These are phyloP conservation scores for Monosporascus cannonballus DNA, from an alignment of 2,329 filamentous ascomycete species.

Conservation along the genomic window DNA sequence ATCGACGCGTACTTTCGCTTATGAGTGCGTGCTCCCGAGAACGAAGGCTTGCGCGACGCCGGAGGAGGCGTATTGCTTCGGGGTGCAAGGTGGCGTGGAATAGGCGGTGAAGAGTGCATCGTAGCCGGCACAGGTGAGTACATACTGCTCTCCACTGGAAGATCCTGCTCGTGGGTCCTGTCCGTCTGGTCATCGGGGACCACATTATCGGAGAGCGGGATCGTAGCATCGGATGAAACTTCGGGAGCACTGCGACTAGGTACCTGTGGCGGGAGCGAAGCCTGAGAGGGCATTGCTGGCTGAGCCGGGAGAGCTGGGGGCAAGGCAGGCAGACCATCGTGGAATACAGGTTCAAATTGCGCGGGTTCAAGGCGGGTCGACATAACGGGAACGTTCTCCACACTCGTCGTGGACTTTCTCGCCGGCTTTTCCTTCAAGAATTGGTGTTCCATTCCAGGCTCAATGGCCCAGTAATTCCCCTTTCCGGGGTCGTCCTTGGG, in stretches of 20 bases:
- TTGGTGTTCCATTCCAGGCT: constrained; percentile 79
- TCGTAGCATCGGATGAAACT: constrained; percentile 71
- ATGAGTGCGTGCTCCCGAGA: constrained; percentile 60
- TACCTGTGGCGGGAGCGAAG: constrained; percentile 33
- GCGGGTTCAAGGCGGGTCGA: constrained; percentile 49
- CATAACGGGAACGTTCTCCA: constrained; percentile 54
- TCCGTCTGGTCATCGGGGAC: constrained; percentile 46
- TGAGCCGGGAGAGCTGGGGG: constrained; percentile 32
- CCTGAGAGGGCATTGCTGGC: constrained; percentile 25
- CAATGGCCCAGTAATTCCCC: constrained; percentile 94
- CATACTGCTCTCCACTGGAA: constrained; percentile 41
- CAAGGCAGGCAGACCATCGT: constrained; percentile 41
- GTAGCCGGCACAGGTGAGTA: constrained; percentile 65
- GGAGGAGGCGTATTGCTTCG: constrained; percentile 74
- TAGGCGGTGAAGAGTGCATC: constrained; percentile 88
- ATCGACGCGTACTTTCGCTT: constrained; percentile 75
- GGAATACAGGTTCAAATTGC: constrained; percentile 30
- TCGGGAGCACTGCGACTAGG: constrained; percentile 39
- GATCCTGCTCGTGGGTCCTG: constrained; percentile 35
- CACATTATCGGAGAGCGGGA: constrained; percentile 62
- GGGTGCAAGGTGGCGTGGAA: constrained; percentile 52
- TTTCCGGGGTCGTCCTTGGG: constrained; percentile 97
- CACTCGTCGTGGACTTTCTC: constrained; percentile 50
- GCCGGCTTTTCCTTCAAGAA: constrained; percentile 83
- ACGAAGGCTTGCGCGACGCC: constrained; percentile 51